phyloP scores from a whole-genome alignment of 1,284 basidiomycete species.

The Vanrija sp. region DNA sequence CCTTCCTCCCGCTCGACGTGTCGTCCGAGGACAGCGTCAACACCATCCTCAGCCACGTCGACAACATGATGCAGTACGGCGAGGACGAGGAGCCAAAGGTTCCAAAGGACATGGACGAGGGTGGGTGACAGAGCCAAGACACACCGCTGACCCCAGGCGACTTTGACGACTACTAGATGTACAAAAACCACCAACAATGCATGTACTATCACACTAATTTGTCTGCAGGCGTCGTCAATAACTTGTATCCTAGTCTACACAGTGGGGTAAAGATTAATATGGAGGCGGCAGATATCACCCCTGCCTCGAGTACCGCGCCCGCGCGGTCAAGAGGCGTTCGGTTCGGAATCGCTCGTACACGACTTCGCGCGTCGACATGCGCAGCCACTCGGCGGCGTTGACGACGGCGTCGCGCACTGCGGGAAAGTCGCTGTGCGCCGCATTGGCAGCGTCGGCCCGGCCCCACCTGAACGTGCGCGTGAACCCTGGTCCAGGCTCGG shows the following conservation, averaged over 20 bases:
- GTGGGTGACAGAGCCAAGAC: constrained; percentile 52
- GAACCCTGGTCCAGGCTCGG: constrained; percentile 14
- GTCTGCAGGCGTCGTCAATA: neutral
- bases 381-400: constrained; percentile 23
- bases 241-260: constrained; percentile 20
- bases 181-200: constrained; percentile 7
- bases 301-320: neutral
- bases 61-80: constrained; percentile 95
- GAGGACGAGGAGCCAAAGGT: constrained; percentile 85
- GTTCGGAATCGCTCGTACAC: constrained; percentile 45
- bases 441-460: constrained; percentile 27
- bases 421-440: constrained; percentile 30
- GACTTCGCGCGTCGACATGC: constrained; percentile 34
- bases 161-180: constrained; percentile 12
- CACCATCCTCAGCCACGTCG: constrained; percentile 87
- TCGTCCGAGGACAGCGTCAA: constrained; percentile 85
- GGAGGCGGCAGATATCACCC: neutral
- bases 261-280: constrained; percentile 10
- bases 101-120: constrained; percentile 83
- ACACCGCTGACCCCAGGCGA: constrained; percentile 10
- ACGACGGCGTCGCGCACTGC: constrained; percentile 30
- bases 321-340: constrained; percentile 29
- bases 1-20: constrained; percentile 91
- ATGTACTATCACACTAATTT: constrained; percentile 4
- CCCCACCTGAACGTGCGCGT: constrained; percentile 39